Percentiles rank a stretch among this genome's conserved stretches.
These are phyloP conservation scores for Mycena indigotica DNA, from an alignment of 768 basidiomycete genomes.

Conservation along the genomic window DNA sequence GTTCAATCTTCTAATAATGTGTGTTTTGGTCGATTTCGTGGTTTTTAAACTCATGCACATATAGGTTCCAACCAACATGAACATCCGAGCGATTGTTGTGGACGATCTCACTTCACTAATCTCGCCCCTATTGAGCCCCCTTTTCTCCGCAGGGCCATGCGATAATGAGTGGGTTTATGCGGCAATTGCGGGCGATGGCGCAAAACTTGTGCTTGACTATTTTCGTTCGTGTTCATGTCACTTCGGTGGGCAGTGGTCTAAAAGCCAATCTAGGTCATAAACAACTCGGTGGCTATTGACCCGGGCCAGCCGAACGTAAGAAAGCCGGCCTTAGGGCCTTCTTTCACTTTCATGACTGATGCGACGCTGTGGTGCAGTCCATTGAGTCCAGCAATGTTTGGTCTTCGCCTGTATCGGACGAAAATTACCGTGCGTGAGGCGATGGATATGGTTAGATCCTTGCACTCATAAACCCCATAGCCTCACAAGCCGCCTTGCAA, in stretches of 20 bases:
- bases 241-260: background rate
- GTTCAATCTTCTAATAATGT: conserved; percentile 36
- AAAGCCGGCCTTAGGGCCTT: conserved; percentile 76
- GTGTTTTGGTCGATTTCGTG: conserved; percentile 19
- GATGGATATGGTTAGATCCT: too few relatives aligned
- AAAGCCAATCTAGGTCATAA: conserved; percentile 52
- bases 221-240: conserved; percentile 46
- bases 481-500: conserved; percentile 40
- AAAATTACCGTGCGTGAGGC: conserved; percentile 41
- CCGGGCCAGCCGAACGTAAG: conserved; percentile 35
- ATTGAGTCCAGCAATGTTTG: conserved; percentile 20
- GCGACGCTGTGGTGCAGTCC: conserved; percentile 64
- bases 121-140: conserved; percentile 60
- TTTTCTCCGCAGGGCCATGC: conserved; percentile 78
- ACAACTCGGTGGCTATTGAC: conserved; percentile 47
- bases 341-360: conserved; percentile 73
- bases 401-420: conserved; percentile 47
- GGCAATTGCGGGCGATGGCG: conserved; percentile 55
- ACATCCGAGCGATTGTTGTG: conserved; percentile 59
- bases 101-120: conserved; percentile 68
- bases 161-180: conserved; percentile 72
- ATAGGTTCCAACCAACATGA: too few relatives aligned
- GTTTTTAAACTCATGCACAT: too few relatives aligned
- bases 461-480: conserved; percentile 26
- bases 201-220: conserved; percentile 47